These are phyloP conservation scores for Trifolium dubium DNA, from an alignment of 306 rosid species.

Conservation along the genomic window DNA sequence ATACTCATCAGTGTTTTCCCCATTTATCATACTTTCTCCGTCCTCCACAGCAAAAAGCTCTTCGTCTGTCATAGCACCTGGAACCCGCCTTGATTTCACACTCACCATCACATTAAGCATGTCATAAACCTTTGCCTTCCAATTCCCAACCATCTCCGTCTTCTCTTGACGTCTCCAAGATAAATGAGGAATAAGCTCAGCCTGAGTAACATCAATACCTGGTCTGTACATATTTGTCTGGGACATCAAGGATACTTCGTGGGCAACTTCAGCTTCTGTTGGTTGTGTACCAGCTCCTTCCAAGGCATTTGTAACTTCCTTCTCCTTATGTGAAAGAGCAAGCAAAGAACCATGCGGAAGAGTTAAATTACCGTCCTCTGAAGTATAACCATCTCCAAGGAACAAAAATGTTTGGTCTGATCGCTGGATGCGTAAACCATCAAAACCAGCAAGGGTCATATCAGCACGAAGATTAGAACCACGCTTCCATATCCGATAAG, in stretches of 20 bases:
- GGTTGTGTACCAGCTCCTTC: constrained; percentile 98
- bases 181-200: constrained; percentile 91
- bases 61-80: constrained; percentile 99
- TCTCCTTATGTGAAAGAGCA: constrained; percentile 93
- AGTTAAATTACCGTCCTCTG: constrained; percentile 77
- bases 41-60: constrained; percentile 92
- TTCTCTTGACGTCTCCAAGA: constrained; percentile 99
- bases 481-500: constrained; percentile 98
- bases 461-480: constrained; percentile 99
- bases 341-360: constrained; percentile 87
- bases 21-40: constrained; percentile 78
- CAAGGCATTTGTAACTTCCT: constrained; percentile 95
- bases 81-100: constrained; percentile 96
- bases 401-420: constrained; percentile 97
- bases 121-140: constrained; percentile 97
- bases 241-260: constrained; percentile 94
- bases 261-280: constrained; percentile 93
- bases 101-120: constrained; percentile 99
- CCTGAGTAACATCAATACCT: constrained; percentile 98
- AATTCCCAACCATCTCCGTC: constrained; percentile 93
- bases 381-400: constrained; percentile 91
- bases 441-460: constrained; percentile 99
- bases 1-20: constrained; percentile 80
- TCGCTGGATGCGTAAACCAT: constrained; percentile 93
- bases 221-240: constrained; percentile 97